Evolutionary conservation across 148 eudicot genomes (phyloP), one percentile per base, ranked within the genome.

Genomic region (Vaccinium myrtillus): DNA sequence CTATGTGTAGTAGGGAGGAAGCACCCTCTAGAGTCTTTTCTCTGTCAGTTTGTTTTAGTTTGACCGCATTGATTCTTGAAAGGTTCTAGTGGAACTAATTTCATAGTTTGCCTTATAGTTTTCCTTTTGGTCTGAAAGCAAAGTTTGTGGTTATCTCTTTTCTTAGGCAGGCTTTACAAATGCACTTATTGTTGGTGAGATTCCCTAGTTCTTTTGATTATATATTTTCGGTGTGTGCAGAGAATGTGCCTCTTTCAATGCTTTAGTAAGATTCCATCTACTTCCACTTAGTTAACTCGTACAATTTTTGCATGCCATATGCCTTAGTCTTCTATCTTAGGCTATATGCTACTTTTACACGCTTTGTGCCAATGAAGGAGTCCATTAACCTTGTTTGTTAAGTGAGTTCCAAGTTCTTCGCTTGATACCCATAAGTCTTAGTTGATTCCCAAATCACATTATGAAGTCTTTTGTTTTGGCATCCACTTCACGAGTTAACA

Each of bases 401-500:
- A 18, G 50, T 32, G 23, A 55, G n/a, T 67, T 79, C 49, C 81
- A 27, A 30, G 49, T 46, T 49, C 48, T 79, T 56, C 25, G 11
- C 16, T 21, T 18, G 39, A 27, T 23, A 19, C 11, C 61, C 13
- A 23, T 79, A 36, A 79, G 16, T 18, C 69, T 43, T 55, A 11
- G 63, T 48, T 32, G 69, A 27, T 61, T 5, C 49, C 10, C 23
- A 67, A 67, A 79, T 55, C 15, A 78, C 7, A 39, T 79, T 36
- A 19, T 16, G 16, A 27, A 3, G 21, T 53, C 63, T 67, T 78
- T 78, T 78, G 46, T 30, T 46, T 27, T 78, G n/a, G 58, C 65
- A 78, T 78, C 59, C 80, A 51, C 65, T 54, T 78, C 55, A 77
- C 10, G 55, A 46, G 50, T 43, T 74, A 56, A n/a, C 11, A 16